phyloP scores from a whole-genome alignment of 257 asterid species.

The Scutellaria barbata region DNA sequence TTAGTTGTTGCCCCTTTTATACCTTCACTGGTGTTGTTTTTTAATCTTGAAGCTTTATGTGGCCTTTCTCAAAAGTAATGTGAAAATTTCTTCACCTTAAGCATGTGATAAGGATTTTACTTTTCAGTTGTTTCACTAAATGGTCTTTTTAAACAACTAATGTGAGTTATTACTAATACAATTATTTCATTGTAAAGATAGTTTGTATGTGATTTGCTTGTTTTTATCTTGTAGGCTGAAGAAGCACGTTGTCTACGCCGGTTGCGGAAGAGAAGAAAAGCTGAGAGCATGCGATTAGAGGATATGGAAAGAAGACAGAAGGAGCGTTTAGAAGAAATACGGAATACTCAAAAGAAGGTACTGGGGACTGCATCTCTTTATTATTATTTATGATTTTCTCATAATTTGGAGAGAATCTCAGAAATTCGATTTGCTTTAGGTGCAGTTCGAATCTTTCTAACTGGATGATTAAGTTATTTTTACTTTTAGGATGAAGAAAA shows the following conservation, averaged over 20 bases:
- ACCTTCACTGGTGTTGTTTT: neutral
- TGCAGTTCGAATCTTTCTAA: neutral
- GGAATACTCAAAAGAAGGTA: constrained; percentile 84
- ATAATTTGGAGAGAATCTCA: constrained; percentile 33
- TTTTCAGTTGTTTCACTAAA: constrained; percentile 1
- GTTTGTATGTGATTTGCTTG: constrained; percentile 24
- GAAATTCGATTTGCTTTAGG: neutral
- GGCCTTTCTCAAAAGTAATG: neutral
- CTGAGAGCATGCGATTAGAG: constrained; percentile 73
- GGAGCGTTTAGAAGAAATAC: constrained; percentile 82
- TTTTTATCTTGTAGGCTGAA: constrained; percentile 65
- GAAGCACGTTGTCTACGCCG: constrained; percentile 66
- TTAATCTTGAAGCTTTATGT: neutral
- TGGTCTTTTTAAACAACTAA: neutral
- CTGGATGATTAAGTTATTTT: constrained; percentile 18
- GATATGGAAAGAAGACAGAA: constrained; percentile 97
- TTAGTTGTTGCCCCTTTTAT: neutral
- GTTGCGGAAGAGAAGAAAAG: constrained; percentile 69
- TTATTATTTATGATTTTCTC: constrained; percentile 9
- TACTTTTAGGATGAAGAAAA: constrained; percentile 81
- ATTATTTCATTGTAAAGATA: constrained; percentile 1
- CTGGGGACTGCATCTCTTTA: constrained; percentile 25
- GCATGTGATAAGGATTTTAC: constrained; percentile 6
- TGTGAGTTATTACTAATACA: constrained; percentile 8
- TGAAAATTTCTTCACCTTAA: constrained; percentile 16